Evolutionary conservation across 306 rosid species (phyloP).

Genomic region (Neltuma alba): DNA sequence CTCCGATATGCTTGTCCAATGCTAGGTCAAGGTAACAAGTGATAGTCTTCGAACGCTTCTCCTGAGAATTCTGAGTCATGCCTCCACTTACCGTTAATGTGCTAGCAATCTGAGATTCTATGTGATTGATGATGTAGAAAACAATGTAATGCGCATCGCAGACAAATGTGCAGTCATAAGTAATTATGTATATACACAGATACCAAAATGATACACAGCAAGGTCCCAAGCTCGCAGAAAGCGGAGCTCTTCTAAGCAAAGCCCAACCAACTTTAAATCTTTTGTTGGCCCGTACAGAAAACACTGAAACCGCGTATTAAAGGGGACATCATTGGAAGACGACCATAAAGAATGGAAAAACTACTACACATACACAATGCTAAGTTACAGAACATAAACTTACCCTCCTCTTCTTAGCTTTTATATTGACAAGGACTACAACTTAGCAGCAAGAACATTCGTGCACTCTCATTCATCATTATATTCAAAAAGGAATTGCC

Average conservation of each 20-base stretch:
- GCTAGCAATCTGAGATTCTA: not conserved
- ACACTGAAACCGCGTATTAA: not conserved
- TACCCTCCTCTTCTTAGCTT: conserved; percentile 20
- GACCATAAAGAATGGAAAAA: not conserved
- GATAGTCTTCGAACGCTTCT: not conserved
- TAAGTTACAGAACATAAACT: not conserved
- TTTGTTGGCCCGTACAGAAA: not conserved
- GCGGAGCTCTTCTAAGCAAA: not conserved
- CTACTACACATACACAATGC: not conserved
- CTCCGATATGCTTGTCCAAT: not conserved
- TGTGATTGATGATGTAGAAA: not conserved
- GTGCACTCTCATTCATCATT: conserved; percentile 7
- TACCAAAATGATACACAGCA: not conserved
- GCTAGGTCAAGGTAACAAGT: not conserved
- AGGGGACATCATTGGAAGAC: not conserved
- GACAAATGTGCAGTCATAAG: not conserved
- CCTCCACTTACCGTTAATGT: not conserved
- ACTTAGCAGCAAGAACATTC: conserved; percentile 19
- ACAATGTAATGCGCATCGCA: not conserved
- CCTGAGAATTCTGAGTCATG: not conserved
- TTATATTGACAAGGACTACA: conserved; percentile 30
- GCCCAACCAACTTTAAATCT: not conserved
- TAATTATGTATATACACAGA: not conserved
- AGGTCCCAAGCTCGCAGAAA: not conserved
- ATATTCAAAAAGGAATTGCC: too few species aligned